These are phyloP conservation scores for Aspergillus sp. DNA, from an alignment of 2,329 filamentous ascomycete genomes.

Conservation along the genomic window DNA sequence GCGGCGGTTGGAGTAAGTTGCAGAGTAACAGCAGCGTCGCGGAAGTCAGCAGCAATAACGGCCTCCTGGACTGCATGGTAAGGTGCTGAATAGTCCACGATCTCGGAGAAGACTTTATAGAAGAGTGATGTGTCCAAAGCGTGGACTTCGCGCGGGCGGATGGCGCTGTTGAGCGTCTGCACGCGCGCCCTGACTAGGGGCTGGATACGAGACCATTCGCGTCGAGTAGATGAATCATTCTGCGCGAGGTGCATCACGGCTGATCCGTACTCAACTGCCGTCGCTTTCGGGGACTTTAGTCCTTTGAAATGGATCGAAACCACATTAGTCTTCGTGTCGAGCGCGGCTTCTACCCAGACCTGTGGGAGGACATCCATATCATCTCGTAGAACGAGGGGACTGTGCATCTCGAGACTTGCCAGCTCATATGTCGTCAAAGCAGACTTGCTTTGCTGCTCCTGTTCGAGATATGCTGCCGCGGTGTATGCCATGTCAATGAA, in stretches of 20 bases:
- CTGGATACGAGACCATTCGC: slow-evolving; percentile 1
- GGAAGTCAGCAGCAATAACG: slow-evolving; percentile 20
- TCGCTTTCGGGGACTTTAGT: neutral
- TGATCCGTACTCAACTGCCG: neutral
- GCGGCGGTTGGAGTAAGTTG: slow-evolving; percentile 9
- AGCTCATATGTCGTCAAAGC: neutral
- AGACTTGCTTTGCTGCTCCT: neutral
- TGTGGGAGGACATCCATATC: neutral
- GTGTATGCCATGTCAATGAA: slow-evolving; percentile 67
- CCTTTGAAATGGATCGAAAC: neutral
- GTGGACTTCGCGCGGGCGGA: slow-evolving; percentile 10
- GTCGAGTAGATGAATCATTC: neutral
- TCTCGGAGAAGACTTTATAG: slow-evolving; percentile 29
- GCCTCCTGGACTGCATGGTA: slow-evolving; percentile 31
- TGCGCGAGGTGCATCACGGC: neutral
- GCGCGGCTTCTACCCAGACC: neutral
- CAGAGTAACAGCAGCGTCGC: slow-evolving; percentile 25
- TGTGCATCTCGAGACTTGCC: neutral
- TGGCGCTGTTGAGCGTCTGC: neutral
- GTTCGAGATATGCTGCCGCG: slow-evolving; percentile 57
- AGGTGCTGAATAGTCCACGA: slow-evolving; percentile 26
- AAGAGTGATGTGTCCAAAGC: slow-evolving; percentile 18
- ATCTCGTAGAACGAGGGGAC: neutral
- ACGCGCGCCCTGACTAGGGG: slow-evolving; percentile 1
- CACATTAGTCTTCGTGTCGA: neutral